phyloP scores from a whole-genome alignment of 2,329 filamentous ascomycete species.

The Talaromyces sp. region DNA sequence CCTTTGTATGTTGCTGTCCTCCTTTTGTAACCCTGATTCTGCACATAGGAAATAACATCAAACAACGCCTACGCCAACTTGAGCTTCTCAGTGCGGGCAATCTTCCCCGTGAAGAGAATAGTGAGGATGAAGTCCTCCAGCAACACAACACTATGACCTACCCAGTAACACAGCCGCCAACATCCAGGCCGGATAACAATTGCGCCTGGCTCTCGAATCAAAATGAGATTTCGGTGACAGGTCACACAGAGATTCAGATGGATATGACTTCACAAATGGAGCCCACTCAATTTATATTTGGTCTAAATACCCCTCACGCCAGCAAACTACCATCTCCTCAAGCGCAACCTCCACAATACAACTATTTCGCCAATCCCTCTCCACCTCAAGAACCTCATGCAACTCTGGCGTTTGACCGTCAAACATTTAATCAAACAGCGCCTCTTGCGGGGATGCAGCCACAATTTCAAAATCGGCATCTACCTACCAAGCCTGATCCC shows the following conservation, averaged over 20 bases:
- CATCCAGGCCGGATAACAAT: background rate
- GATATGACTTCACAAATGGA: constrained; percentile 4
- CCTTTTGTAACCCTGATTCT: background rate
- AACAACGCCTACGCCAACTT: constrained; percentile 1
- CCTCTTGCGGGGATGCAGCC: background rate
- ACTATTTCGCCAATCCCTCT: constrained; percentile 1
- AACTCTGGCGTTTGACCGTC: background rate
- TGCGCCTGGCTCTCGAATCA: background rate
- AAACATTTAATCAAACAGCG: background rate
- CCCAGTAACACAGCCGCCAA: background rate
- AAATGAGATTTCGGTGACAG: constrained; percentile 5
- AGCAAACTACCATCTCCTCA: background rate
- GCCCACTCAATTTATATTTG: background rate
- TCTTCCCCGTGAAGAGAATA: background rate
- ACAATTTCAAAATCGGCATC: background rate
- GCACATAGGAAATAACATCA: constrained; percentile 1
- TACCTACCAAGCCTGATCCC: background rate
- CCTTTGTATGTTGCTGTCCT: background rate
- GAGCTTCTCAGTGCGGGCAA: background rate
- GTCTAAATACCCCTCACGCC: background rate
- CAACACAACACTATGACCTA: background rate
- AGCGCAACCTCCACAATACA: background rate
- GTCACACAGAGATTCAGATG: background rate
- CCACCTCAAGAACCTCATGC: background rate
- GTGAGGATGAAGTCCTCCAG: background rate